These are phyloP conservation scores for Neurospora sp. DNA, from an alignment of 495 filamentous ascomycete species.

Conservation along the genomic window DNA sequence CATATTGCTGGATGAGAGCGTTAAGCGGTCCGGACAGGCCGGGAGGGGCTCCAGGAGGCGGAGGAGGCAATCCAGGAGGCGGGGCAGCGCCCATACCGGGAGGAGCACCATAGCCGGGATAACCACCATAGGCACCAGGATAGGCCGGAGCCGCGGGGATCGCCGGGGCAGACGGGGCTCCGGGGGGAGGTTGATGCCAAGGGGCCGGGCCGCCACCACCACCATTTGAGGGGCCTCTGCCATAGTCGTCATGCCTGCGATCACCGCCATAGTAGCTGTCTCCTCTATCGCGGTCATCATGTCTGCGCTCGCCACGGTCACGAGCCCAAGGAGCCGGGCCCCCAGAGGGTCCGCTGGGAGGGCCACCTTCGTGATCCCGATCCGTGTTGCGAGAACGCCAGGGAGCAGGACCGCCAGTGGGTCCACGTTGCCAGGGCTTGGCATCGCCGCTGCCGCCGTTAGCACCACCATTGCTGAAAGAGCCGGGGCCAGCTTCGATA, in stretches of 20 bases:
- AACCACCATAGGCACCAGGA: conserved; percentile 46
- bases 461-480: conserved; percentile 34
- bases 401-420: conserved; percentile 79
- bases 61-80: conserved; percentile 49
- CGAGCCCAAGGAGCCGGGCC: conserved; percentile 45
- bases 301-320: conserved; percentile 37
- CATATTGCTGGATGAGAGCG: conserved; percentile 58
- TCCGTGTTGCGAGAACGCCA: conserved; percentile 45
- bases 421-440: conserved; percentile 89
- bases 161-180: conserved; percentile 41
- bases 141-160: conserved; percentile 39
- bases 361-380: conserved; percentile 27
- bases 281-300: conserved; percentile 17
- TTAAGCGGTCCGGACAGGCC: conserved; percentile 48
- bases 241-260: conserved; percentile 28
- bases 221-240: conserved; percentile 6
- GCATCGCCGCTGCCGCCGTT: conserved; percentile 37
- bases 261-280: conserved; percentile 15
- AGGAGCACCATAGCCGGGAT: conserved; percentile 50
- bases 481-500: conserved; percentile 77
- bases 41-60: conserved; percentile 52
- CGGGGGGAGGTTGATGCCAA: conserved; percentile 55
- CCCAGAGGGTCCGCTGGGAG: conserved; percentile 24
- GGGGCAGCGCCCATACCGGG: conserved; percentile 43
- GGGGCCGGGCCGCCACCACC: conserved; percentile 41